These are phyloP conservation scores for Cryptosporidium bovis DNA, from an alignment of 169 alveolate genomes.

Conservation along the genomic window DNA sequence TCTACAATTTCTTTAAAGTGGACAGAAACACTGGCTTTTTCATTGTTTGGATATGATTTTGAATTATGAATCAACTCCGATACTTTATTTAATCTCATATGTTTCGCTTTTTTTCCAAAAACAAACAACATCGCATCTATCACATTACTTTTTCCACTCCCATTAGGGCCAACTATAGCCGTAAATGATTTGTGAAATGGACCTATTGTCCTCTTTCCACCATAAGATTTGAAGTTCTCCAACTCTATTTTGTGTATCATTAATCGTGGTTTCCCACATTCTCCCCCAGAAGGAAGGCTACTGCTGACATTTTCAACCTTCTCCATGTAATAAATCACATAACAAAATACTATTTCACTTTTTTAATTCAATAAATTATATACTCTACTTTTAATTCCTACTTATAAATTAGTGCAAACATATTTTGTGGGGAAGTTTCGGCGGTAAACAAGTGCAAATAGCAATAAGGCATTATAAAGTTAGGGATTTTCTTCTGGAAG, in stretches of 20 bases:
- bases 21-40: slow-evolving; percentile 91
- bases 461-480: no score
- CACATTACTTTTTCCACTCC: slow-evolving; percentile 99
- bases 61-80: slow-evolving; percentile 95
- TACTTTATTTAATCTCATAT: slow-evolving; percentile 95
- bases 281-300: not conserved
- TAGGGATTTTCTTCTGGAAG: no score
- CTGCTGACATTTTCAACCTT: slow-evolving; percentile 2
- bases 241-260: slow-evolving; percentile 90
- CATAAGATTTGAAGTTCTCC: slow-evolving; percentile 95
- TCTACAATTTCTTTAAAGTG: slow-evolving; percentile 90
- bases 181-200: slow-evolving; percentile 93
- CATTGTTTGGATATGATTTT: slow-evolving; percentile 82
- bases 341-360: no score
- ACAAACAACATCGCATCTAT: slow-evolving; percentile 98
- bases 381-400: not conserved
- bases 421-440: no score
- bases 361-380: not conserved
- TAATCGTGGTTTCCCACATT: slow-evolving; percentile 78
- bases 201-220: slow-evolving; percentile 92
- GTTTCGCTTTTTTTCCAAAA: slow-evolving; percentile 96
- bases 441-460: no score
- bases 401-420: no score
- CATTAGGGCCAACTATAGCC: slow-evolving; percentile 97
- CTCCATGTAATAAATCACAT: slow-evolving; percentile 40